A percentile compares a stretch with the other conserved stretches of the same genome.
phyloP scores from a whole-genome alignment of 345 rosid genomes.

The Atalantia buxifolia region DNA sequence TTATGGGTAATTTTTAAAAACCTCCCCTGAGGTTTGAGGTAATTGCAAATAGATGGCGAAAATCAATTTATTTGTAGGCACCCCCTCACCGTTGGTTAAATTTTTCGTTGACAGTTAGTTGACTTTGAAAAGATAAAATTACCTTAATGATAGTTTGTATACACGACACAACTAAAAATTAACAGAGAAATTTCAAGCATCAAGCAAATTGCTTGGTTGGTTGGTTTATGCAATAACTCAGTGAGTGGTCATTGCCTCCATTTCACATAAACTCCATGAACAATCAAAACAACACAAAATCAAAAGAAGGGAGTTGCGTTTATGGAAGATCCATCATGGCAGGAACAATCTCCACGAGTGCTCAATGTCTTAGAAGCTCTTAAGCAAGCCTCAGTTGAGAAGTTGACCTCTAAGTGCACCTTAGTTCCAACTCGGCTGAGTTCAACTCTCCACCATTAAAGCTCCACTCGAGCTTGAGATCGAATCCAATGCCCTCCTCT shows the following conservation, averaged over 20 bases:
- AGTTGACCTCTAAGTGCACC: slow-evolving; percentile 42
- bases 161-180: too few species aligned
- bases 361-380: slow-evolving; percentile 56
- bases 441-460: slow-evolving; percentile 46
- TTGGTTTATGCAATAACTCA: neutral
- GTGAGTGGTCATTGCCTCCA: neutral
- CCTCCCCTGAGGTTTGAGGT: too few species aligned
- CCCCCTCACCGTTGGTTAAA: too few species aligned
- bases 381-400: slow-evolving; percentile 41
- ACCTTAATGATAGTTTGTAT: too few species aligned
- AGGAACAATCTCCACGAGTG: slow-evolving; percentile 19
- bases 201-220: too few species aligned
- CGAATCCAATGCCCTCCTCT: slow-evolving; percentile 50
- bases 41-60: too few species aligned
- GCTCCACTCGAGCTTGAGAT: slow-evolving; percentile 59
- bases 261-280: neutral
- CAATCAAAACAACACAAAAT: neutral
- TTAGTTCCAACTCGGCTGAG: slow-evolving; percentile 20
- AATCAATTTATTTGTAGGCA: too few species aligned
- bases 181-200: too few species aligned
- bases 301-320: neutral
- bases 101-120: too few species aligned
- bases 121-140: too few species aligned
- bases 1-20: too few species aligned
- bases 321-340: slow-evolving; percentile 23